A percentile compares a stretch with the other conserved stretches of the same genome.
Conservation (phyloP, 805 yeast species). For the Ogataea zsoltii region DNA sequence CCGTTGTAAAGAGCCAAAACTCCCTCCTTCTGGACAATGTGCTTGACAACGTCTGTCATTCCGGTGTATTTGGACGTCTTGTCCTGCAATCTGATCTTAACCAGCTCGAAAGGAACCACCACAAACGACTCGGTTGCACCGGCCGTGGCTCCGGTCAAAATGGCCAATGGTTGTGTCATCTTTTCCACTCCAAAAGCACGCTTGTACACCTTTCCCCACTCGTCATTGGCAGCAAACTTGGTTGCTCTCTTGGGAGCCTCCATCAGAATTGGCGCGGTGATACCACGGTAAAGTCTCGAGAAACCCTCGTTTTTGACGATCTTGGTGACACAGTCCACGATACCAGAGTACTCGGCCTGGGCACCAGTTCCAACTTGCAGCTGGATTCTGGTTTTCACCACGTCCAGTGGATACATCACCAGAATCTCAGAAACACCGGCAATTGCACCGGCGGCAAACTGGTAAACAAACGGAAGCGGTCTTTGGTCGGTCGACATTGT, state of each 20-base stretch:
- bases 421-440: slow-evolving; percentile 97
- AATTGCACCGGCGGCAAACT: slow-evolving; percentile 86
- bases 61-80: slow-evolving; percentile 78
- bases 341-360: slow-evolving; percentile 74
- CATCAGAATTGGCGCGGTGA: slow-evolving; percentile 94
- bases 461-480: slow-evolving; percentile 89
- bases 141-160: slow-evolving; percentile 96
- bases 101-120: slow-evolving; percentile 96
- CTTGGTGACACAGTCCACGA: slow-evolving; percentile 79
- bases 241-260: slow-evolving; percentile 99
- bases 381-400: slow-evolving; percentile 95
- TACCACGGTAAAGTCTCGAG: slow-evolving; percentile 85
- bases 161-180: slow-evolving; percentile 80
- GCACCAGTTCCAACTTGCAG: slow-evolving; percentile 61
- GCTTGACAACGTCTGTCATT: slow-evolving; percentile 76
- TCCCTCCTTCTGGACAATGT: slow-evolving; percentile 76
- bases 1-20: slow-evolving; percentile 86
- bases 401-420: slow-evolving; percentile 95
- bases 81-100: slow-evolving; percentile 94
- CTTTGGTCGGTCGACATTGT: slow-evolving; percentile 14
- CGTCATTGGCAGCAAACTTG: slow-evolving; percentile 97
- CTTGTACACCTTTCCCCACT: slow-evolving; percentile 86
- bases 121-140: slow-evolving; percentile 97
- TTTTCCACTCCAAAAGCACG: slow-evolving; percentile 63
- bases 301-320: slow-evolving; percentile 86